phyloP scores from a whole-genome alignment of 75 land plant species.

The Pinus tabuliformis region DNA sequence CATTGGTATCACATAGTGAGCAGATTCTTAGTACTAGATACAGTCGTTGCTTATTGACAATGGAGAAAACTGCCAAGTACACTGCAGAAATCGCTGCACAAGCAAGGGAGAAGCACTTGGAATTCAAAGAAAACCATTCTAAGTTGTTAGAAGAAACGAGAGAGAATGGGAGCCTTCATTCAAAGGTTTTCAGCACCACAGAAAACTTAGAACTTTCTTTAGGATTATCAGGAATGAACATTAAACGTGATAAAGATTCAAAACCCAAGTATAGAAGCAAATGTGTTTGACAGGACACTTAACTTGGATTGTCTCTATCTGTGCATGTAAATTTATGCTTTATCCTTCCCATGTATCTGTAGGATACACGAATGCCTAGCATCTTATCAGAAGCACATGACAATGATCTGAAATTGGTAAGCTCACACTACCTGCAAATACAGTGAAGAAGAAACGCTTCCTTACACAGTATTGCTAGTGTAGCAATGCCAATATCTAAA shows the following conservation, averaged over 20 bases:
- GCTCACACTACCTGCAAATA: not conserved
- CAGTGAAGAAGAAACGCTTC: not conserved
- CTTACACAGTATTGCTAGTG: not conserved
- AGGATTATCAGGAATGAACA: slow-evolving; percentile 14
- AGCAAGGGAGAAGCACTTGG: slow-evolving; percentile 65
- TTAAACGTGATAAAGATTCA: slow-evolving; percentile 43
- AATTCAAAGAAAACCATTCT: slow-evolving; percentile 82
- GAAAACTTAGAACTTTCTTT: slow-evolving; percentile 15
- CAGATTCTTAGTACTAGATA: slow-evolving; percentile 89
- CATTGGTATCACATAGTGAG: slow-evolving; percentile 59
- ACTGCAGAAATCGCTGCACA: slow-evolving; percentile 57
- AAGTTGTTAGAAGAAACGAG: slow-evolving; percentile 74
- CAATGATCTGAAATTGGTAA: not conserved
- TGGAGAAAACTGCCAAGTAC: slow-evolving; percentile 78
- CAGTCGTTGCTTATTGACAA: slow-evolving; percentile 83
- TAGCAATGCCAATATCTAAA: not conserved
- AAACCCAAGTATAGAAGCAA: slow-evolving; percentile 95
- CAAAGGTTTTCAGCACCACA: slow-evolving; percentile 63
- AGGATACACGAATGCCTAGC: not conserved
- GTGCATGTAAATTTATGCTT: not conserved
- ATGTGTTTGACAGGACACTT: slow-evolving; percentile 43
- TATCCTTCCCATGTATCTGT: not conserved
- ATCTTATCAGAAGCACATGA: not conserved
- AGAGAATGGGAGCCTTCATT: slow-evolving; percentile 65
- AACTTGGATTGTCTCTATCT: not conserved